Evolutionary conservation across 495 filamentous ascomycete genomes (phyloP).

Genomic region (Halenospora varia): DNA sequence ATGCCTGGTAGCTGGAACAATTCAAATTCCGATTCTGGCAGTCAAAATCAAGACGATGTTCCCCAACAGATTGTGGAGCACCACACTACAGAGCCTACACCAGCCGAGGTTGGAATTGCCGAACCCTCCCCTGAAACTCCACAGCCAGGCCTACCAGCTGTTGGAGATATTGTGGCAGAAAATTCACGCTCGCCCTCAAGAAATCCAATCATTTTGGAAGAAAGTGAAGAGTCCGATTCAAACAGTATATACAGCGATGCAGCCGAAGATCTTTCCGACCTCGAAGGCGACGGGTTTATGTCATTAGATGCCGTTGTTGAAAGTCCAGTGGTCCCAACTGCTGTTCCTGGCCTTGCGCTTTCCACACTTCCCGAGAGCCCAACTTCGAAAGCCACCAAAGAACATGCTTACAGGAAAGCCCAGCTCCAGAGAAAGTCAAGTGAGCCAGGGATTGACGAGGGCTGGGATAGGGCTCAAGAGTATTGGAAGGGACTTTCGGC

Average conservation of each 20-base stretch:
- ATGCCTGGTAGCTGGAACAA: slow-evolving; percentile 33
- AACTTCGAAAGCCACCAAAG: slow-evolving; percentile 9
- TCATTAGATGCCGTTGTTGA: slow-evolving; percentile 84
- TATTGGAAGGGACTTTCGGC: slow-evolving; percentile 62
- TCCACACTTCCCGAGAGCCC: slow-evolving; percentile 20
- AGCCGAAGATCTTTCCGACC: slow-evolving; percentile 67
- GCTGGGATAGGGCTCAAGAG: slow-evolving; percentile 58
- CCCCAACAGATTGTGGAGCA: slow-evolving; percentile 5
- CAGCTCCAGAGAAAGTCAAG: slow-evolving; percentile 14
- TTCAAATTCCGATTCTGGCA: slow-evolving; percentile 30
- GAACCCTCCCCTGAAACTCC: slow-evolving; percentile 29
- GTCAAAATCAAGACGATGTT: slow-evolving; percentile 10
- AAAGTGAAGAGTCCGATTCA: slow-evolving; percentile 26
- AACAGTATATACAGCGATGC: slow-evolving; percentile 85
- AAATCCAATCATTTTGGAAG: slow-evolving; percentile 15
- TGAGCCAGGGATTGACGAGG: slow-evolving; percentile 34
- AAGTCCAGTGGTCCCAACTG: slow-evolving; percentile 29
- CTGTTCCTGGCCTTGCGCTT: not conserved
- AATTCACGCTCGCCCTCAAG: not conserved
- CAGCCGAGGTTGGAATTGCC: slow-evolving; percentile 34
- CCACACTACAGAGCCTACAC: slow-evolving; percentile 26
- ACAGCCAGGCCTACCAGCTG: slow-evolving; percentile 22
- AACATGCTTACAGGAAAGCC: slow-evolving; percentile 13
- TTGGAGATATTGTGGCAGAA: slow-evolving; percentile 26
- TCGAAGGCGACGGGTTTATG: slow-evolving; percentile 70